Percentiles rank a stretch among this genome's conserved stretches.
Evolutionary conservation across 345 rosid genomes (phyloP).

Genomic region (Aethionema arabicum): DNA sequence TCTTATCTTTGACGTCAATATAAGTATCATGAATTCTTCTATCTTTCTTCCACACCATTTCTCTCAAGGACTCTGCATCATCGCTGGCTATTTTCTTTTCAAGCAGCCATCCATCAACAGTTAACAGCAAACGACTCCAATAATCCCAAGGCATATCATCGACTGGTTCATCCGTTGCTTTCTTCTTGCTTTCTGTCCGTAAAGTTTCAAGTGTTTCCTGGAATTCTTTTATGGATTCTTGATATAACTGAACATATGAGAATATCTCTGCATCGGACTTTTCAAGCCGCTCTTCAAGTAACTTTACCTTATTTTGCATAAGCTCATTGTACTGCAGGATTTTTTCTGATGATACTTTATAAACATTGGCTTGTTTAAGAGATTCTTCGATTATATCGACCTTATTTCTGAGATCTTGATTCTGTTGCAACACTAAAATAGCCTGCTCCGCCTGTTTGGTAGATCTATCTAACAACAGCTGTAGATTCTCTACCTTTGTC

Average conservation of each 20-base stretch:
- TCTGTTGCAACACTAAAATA: slow-evolving; percentile 69
- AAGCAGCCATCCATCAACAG: slow-evolving; percentile 91
- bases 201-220: slow-evolving; percentile 75
- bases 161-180: slow-evolving; percentile 57
- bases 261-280: slow-evolving; percentile 86
- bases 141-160: slow-evolving; percentile 86
- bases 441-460: slow-evolving; percentile 88
- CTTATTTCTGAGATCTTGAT: slow-evolving; percentile 71
- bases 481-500: slow-evolving; percentile 70
- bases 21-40: slow-evolving; percentile 56
- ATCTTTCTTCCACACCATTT: slow-evolving; percentile 85
- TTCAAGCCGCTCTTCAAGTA: slow-evolving; percentile 78
- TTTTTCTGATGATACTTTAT: slow-evolving; percentile 73
- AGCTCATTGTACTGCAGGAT: slow-evolving; percentile 74
- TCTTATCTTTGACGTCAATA: slow-evolving; percentile 63
- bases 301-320: slow-evolving; percentile 78
- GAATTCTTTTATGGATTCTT: slow-evolving; percentile 80
- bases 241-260: slow-evolving; percentile 72
- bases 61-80: slow-evolving; percentile 74
- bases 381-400: slow-evolving; percentile 82
- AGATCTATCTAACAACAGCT: slow-evolving; percentile 61
- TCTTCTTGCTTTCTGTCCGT: slow-evolving; percentile 76
- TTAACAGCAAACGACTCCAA: slow-evolving; percentile 85
- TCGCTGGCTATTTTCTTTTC: slow-evolving; percentile 67
- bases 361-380: slow-evolving; percentile 67